Evolutionary conservation across 441 rosid species (phyloP), one percentile per base, ranked within the genome.

Genomic region (Omphalea diandra): DNA sequence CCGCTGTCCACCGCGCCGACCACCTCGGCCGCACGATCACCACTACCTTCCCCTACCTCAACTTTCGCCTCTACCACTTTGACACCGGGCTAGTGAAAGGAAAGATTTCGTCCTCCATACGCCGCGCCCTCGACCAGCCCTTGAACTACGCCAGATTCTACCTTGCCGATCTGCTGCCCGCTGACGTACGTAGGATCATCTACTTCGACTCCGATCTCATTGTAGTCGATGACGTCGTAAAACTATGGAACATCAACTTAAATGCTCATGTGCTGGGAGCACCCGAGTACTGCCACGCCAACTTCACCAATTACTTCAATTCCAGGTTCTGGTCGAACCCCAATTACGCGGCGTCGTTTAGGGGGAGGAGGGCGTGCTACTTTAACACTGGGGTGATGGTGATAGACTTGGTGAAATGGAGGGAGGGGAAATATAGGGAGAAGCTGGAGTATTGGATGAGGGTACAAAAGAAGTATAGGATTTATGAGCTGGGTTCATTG

Each of bases 311-410:
- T 32, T 90, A 90, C 71, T 90, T 90, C 84, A 90, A 86, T 0
- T 41, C 80, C 5, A 72, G 83, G 47, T 90, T 86, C 76, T 90
- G 94, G 94, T 80, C 87, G 18, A 83, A 79, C 27, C 75, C 80
- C 3, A 68, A n/a, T 0, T 78, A 69, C 47, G 73, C 81, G 60
- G 74, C 82, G 75, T 56, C 85, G 24, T 76, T 87, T 43, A 68
- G 54, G 29, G 90, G 81, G 18, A 71, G 86, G 46, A 80, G 18
- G 33, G 71, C 89, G 3, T 90, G 94, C 33, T 90, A 90, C 63
- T 90, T 90, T 73, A 90, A 90, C 80, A 90, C 96, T 10, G 96
- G 96, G 2, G 96, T 90, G 64, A 90, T 90, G 97, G 94, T 90
- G 82, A 90, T 87, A 20, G 88, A 90, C 70, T 40, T 88, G 29